Conservation (phyloP, 768 basidiomycete species). For the Boletus pseudopeckii region DNA sequence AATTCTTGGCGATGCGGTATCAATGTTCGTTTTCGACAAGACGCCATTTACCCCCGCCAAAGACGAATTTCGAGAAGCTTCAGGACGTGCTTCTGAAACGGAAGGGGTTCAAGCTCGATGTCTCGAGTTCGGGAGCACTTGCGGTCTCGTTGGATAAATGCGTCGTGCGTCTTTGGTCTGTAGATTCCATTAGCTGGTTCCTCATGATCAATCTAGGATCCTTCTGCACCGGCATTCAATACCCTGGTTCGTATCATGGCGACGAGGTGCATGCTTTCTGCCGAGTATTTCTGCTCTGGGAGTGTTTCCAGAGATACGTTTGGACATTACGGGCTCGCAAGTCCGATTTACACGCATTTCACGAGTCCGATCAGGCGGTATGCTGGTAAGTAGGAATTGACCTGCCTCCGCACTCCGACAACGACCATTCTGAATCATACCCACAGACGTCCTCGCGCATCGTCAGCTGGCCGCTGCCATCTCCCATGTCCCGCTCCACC, state of each 20-base stretch:
- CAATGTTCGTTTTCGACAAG: slow-evolving; percentile 35
- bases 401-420: neutral
- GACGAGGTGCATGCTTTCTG: slow-evolving; percentile 95
- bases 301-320: slow-evolving; percentile 91
- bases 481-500: slow-evolving; percentile 76
- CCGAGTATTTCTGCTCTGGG: slow-evolving; percentile 97
- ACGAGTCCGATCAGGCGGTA: slow-evolving; percentile 97
- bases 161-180: slow-evolving; percentile 49
- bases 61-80: slow-evolving; percentile 91
- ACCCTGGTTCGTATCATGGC: slow-evolving; percentile 99
- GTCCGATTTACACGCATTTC: slow-evolving; percentile 96
- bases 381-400: slow-evolving; percentile 55
- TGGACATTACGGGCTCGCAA: slow-evolving; percentile 97
- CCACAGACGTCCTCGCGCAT: slow-evolving; percentile 84
- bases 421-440: neutral
- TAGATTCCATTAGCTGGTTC: neutral
- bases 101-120: slow-evolving; percentile 78
- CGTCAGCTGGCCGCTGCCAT: slow-evolving; percentile 92
- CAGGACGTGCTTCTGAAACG: slow-evolving; percentile 89
- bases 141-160: slow-evolving; percentile 87
- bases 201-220: slow-evolving; percentile 51
- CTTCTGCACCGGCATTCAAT: slow-evolving; percentile 85
- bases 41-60: slow-evolving; percentile 89
- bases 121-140: slow-evolving; percentile 86
- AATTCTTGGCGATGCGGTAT: slow-evolving; percentile 1